Percentiles rank a stretch among this genome's conserved stretches.
These are phyloP conservation scores for Scutellaria barbata DNA, from an alignment of 257 asterid species.

Conservation along the genomic window DNA sequence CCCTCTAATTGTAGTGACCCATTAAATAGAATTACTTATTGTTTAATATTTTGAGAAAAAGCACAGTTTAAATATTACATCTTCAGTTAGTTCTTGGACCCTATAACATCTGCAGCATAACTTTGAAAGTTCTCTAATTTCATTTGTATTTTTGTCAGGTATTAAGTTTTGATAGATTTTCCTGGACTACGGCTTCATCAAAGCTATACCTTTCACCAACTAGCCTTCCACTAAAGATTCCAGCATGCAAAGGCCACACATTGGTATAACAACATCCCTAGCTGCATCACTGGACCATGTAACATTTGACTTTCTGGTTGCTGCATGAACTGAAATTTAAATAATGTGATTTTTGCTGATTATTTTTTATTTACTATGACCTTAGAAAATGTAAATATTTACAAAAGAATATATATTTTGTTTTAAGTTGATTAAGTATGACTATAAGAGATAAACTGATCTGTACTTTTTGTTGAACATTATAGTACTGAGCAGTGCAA, in stretches of 20 bases:
- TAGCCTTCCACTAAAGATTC: slow-evolving; percentile 84
- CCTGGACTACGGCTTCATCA: slow-evolving; percentile 87
- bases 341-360: not conserved
- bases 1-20: not conserved
- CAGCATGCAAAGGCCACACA: slow-evolving; percentile 98
- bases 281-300: slow-evolving; percentile 24
- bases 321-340: slow-evolving; percentile 14
- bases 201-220: slow-evolving; percentile 91
- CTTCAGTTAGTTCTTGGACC: not conserved
- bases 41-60: too few relatives aligned
- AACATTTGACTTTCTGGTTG: slow-evolving; percentile 15
- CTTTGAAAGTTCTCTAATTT: slow-evolving; percentile 25
- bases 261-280: slow-evolving; percentile 58
- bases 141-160: slow-evolving; percentile 53
- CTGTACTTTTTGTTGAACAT: slow-evolving; percentile 12
- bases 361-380: slow-evolving; percentile 6
- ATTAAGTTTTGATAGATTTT: slow-evolving; percentile 76
- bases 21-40: not conserved
- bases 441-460: not conserved
- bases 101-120: slow-evolving; percentile 18
- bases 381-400: too few relatives aligned
- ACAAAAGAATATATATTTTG: too few relatives aligned
- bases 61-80: slow-evolving; percentile 13
- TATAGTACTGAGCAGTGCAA: not conserved
- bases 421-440: too few relatives aligned